Evolutionary conservation across 495 filamentous ascomycete species (phyloP).

Genomic region (Endocarpon pusillum): DNA sequence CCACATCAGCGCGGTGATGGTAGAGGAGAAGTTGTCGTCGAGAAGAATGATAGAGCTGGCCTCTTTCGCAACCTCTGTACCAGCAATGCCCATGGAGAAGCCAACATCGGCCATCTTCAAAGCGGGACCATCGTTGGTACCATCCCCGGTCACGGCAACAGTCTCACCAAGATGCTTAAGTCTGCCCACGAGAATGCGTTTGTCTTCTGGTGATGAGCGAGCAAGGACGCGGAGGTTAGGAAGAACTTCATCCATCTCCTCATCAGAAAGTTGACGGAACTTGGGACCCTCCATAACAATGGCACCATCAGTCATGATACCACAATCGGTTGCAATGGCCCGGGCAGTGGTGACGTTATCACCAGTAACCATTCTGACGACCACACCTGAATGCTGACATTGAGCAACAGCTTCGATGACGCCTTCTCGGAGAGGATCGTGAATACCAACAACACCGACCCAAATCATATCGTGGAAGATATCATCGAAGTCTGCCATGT

Average conservation of each 20-base stretch:
- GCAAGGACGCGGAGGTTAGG: slow-evolving; percentile 68
- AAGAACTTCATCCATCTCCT: slow-evolving; percentile 52
- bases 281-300: slow-evolving; percentile 69
- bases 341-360: slow-evolving; percentile 71
- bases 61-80: slow-evolving; percentile 88
- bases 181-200: slow-evolving; percentile 58
- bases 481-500: slow-evolving; percentile 35
- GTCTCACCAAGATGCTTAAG: slow-evolving; percentile 61
- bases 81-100: slow-evolving; percentile 85
- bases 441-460: slow-evolving; percentile 46
- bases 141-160: slow-evolving; percentile 80
- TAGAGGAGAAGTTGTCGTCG: slow-evolving; percentile 81
- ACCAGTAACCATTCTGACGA: slow-evolving; percentile 82
- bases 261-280: slow-evolving; percentile 60
- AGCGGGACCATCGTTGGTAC: slow-evolving; percentile 80
- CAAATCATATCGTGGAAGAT: slow-evolving; percentile 43
- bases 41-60: slow-evolving; percentile 83
- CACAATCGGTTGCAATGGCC: slow-evolving; percentile 70
- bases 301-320: slow-evolving; percentile 58
- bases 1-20: slow-evolving; percentile 81
- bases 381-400: slow-evolving; percentile 62
- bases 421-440: slow-evolving; percentile 52
- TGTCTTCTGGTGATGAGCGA: slow-evolving; percentile 77
- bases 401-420: slow-evolving; percentile 57
- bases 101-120: slow-evolving; percentile 75